A percentile compares a stretch with the other conserved stretches of the same genome.
Conservation (phyloP, 2,329 filamentous ascomycete species). For the Colletotrichum nymphaeae region DNA sequence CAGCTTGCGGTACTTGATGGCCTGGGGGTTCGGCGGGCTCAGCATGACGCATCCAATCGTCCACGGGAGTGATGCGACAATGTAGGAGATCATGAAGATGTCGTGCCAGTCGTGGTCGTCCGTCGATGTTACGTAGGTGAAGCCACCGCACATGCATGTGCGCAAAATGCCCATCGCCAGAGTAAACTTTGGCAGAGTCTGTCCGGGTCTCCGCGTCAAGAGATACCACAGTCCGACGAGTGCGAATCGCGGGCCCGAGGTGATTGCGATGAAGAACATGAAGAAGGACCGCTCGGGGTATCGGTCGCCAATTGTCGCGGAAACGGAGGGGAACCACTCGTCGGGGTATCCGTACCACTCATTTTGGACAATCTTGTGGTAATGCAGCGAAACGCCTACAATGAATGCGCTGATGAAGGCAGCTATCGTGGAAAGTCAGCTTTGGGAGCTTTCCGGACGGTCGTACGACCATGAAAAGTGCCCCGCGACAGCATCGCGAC, state of each 20-base stretch:
- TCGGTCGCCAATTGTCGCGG: slow-evolving; percentile 95
- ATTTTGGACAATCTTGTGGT: slow-evolving; percentile 97
- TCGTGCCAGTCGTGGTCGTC: slow-evolving; percentile 99
- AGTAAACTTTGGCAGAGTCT: slow-evolving; percentile 83
- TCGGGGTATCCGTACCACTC: slow-evolving; percentile 94
- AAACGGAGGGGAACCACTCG: slow-evolving; percentile 97
- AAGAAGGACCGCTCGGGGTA: slow-evolving; percentile 98
- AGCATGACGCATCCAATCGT: slow-evolving; percentile 89
- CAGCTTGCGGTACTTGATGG: slow-evolving; percentile 90
- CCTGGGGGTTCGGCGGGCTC: slow-evolving; percentile 84
- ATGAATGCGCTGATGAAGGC: slow-evolving; percentile 90
- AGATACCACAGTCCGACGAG: slow-evolving; percentile 94
- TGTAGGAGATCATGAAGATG: slow-evolving; percentile 98
- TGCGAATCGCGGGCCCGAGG: slow-evolving; percentile 91
- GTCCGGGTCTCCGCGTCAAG: slow-evolving; percentile 81
- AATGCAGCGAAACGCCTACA: slow-evolving; percentile 86
- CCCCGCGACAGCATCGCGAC: background rate
- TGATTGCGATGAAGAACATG: slow-evolving; percentile 96
- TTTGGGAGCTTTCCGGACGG: background rate
- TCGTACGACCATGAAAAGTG: slow-evolving; percentile 30
- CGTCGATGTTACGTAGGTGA: slow-evolving; percentile 98
- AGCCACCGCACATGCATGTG: slow-evolving; percentile 94
- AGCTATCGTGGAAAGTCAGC: slow-evolving; percentile 55
- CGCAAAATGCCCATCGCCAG: slow-evolving; percentile 84
- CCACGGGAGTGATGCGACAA: slow-evolving; percentile 95